Percentiles rank a stretch among this genome's conserved stretches.
Evolutionary conservation across 192 early-diverging fungal species (phyloP).

Genomic region (Funneliformis geosporum): DNA sequence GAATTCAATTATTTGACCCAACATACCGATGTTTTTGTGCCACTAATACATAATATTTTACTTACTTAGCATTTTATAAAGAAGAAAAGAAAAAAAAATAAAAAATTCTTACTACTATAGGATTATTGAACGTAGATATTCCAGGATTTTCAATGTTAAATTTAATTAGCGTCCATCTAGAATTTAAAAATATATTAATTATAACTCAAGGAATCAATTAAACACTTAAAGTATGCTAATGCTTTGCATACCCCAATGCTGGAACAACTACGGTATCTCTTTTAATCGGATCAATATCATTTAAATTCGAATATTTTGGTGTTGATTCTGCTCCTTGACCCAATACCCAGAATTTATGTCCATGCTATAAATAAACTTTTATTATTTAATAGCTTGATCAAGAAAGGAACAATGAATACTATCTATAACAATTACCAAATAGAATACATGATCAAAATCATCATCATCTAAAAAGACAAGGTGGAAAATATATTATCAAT

Average conservation of each 20-base stretch:
- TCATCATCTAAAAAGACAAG: constrained; percentile 36
- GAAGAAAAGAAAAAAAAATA: neutral
- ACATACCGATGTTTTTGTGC: neutral
- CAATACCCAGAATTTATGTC: constrained; percentile 48
- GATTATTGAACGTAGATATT: neutral
- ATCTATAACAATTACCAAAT: constrained; percentile 34
- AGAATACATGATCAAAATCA: constrained; percentile 8
- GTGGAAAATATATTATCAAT: neutral
- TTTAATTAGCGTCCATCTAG: constrained; percentile 1
- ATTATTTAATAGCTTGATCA: neutral
- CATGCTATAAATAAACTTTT: constrained; percentile 42
- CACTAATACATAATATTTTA: neutral
- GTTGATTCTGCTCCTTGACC: constrained; percentile 43
- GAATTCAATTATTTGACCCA: neutral
- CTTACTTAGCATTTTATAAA: neutral
- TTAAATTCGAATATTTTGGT: constrained; percentile 30
- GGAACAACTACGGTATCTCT: constrained; percentile 44
- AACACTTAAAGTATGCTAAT: neutral
- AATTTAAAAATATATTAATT: neutral
- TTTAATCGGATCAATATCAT: constrained; percentile 36
- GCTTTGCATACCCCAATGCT: neutral
- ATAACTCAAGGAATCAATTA: neutral
- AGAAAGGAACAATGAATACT: neutral
- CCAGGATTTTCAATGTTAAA: neutral
- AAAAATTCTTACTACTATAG: neutral